Evolutionary conservation across 2,329 filamentous ascomycete species (phyloP).

Genomic region (Hymenoscyphus fructigenus): DNA sequence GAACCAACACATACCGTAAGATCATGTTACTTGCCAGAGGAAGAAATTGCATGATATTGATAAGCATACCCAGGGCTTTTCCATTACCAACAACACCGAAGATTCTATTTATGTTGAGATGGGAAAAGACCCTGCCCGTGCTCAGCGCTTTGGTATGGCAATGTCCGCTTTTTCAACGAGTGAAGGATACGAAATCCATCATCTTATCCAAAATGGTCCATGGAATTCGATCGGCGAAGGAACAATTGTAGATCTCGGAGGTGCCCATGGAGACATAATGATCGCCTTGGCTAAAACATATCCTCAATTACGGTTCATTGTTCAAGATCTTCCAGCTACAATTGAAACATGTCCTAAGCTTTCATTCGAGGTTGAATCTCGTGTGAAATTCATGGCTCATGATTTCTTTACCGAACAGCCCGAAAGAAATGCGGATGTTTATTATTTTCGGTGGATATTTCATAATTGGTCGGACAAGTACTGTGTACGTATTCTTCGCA

Average conservation of each 20-base stretch:
- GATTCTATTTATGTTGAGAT: not conserved
- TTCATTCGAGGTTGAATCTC: slow-evolving; percentile 2
- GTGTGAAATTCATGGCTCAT: slow-evolving; percentile 30
- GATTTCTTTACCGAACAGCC: slow-evolving; percentile 43
- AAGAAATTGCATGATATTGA: no score
- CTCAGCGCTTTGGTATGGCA: not conserved
- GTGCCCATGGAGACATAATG: slow-evolving; percentile 28
- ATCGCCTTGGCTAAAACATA: slow-evolving; percentile 29
- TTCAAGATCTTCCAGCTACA: slow-evolving; percentile 20
- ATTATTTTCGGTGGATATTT: slow-evolving; percentile 29
- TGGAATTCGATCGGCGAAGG: not conserved
- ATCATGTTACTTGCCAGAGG: no score
- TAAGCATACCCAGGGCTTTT: not conserved
- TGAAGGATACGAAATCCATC: not conserved
- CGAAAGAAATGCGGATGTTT: slow-evolving; percentile 36
- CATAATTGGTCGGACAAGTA: slow-evolving; percentile 38
- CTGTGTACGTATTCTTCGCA: slow-evolving; percentile 29
- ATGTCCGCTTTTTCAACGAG: not conserved
- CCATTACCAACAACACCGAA: not conserved
- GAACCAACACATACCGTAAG: not conserved
- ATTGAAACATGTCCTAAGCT: not conserved
- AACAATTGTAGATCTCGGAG: slow-evolving; percentile 26
- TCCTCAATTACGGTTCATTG: slow-evolving; percentile 31
- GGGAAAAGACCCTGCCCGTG: not conserved
- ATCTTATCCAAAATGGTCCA: not conserved